Percentiles rank a stretch among this genome's conserved stretches.
These are phyloP conservation scores for Populus deltoides DNA, from an alignment of 345 rosid genomes.

Conservation along the genomic window DNA sequence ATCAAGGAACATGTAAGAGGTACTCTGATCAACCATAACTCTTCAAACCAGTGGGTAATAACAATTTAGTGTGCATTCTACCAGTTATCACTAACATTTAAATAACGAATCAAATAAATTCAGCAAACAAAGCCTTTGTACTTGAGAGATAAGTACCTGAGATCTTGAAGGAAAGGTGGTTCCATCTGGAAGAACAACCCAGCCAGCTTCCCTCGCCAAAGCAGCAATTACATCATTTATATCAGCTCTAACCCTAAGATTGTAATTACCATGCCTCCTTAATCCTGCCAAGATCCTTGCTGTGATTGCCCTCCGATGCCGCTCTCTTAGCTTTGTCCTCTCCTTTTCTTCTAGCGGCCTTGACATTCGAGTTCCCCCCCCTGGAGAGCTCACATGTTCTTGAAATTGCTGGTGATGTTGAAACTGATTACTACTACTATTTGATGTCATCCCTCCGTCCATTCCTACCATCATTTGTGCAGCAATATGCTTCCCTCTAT, in stretches of 20 bases:
- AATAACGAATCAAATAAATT: neutral
- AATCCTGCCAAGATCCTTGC: conserved; percentile 97
- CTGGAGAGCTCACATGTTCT: conserved; percentile 72
- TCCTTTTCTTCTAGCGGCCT: conserved; percentile 95
- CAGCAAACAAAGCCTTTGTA: neutral
- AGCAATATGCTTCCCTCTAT: conserved; percentile 48
- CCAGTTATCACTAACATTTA: neutral
- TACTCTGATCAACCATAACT: neutral
- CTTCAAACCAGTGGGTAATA: neutral
- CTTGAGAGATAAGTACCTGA: conserved; percentile 55
- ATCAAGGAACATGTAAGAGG: neutral
- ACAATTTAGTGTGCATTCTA: neutral
- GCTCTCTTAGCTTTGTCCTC: conserved; percentile 94
- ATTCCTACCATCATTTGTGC: conserved; percentile 43
- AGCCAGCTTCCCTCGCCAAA: conserved; percentile 98
- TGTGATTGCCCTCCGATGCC: conserved; percentile 93
- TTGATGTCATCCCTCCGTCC: conserved; percentile 43
- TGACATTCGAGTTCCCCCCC: conserved; percentile 58
- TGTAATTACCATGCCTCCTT: conserved; percentile 95
- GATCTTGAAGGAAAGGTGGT: conserved; percentile 94
- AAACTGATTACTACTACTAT: conserved; percentile 51
- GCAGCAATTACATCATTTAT: conserved; percentile 98
- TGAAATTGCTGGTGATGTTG: conserved; percentile 61
- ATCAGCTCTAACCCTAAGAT: conserved; percentile 98
- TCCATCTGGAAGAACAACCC: conserved; percentile 99